These are phyloP conservation scores for Telfairia occidentalis DNA, from an alignment of 331 rosid species.

Conservation along the genomic window DNA sequence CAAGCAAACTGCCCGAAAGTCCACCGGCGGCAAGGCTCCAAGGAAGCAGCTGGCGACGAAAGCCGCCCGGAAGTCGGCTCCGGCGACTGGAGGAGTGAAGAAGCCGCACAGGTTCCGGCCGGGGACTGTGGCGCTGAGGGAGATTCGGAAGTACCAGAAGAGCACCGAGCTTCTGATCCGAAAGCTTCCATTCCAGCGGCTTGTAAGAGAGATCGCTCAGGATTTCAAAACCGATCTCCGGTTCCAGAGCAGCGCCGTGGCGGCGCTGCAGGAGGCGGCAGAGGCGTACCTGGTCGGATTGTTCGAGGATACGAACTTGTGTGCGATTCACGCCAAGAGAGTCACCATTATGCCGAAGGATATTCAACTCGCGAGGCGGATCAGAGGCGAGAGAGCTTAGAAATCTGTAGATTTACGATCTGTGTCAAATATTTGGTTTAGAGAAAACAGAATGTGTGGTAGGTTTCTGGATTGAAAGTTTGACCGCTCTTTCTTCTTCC, in stretches of 20 bases:
- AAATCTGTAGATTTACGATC: neutral
- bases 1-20: constrained; percentile 4
- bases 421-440: neutral
- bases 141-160: constrained; percentile 1
- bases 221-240: constrained; percentile 10
- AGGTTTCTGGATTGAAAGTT: no score
- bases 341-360: constrained; percentile 4
- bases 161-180: constrained; percentile 8
- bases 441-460: no score
- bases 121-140: constrained; percentile 1
- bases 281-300: constrained; percentile 4
- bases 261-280: constrained; percentile 7
- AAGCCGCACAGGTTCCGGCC: constrained; percentile 3
- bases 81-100: constrained; percentile 7
- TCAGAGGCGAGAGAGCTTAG: constrained; percentile 8
- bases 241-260: constrained; percentile 2
- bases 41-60: constrained; percentile 5
- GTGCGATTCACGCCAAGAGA: constrained; percentile 8
- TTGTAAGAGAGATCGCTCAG: constrained; percentile 3
- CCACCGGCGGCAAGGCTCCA: constrained; percentile 7
- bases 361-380: constrained; percentile 1
- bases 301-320: neutral
- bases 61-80: constrained; percentile 8
- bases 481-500: no score
- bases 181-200: constrained; percentile 3